Evolutionary conservation across 2,329 filamentous ascomycete genomes (phyloP), one percentile per base, ranked within the genome.

Genomic region (Balansia obtecta): DNA sequence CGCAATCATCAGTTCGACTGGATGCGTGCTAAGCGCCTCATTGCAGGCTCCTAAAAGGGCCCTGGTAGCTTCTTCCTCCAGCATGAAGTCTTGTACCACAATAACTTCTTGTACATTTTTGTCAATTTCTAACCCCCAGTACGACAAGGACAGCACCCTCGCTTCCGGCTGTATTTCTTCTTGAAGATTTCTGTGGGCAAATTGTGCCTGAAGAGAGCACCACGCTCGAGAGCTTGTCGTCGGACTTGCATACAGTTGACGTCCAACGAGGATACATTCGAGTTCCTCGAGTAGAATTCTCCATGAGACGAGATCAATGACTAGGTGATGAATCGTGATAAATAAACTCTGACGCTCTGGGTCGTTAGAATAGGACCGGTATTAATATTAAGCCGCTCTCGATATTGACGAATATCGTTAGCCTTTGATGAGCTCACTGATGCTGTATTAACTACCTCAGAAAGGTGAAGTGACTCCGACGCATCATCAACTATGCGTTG

Each of bases 281-380:
- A 59, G 45, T 7, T 59, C 54, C 11, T 50, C 37, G 45, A 52
- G 51, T 2, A 59, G 22, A 10, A 58, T 73, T 9, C 73, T 71
- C 44, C 72, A 76, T 18, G 73, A 76, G 53, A 75, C 75, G 56
- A 76, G 71, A 56, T 75, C 72, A 34, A 62, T 55, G 16, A 59
- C 54, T 2, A 57, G 37, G 37, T 59, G 56, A 44, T 59, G 57
- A 8, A 54, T 52, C 1, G 47, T 50, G 12, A 56, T 42, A 7
- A 57, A 20, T 11, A 53, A 38, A 18, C 50, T 49, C 7, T 55
- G 11, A 7, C 51, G 50, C 8, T 53, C 37, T 4, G 27, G 37
- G n/a, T 52, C 8, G 11, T 54, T 46, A 30, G 51, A 4, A 61
- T 18, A 1, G 59, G 59, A 0, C 58, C 60, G 3, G 51, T 20